These are phyloP conservation scores for Xenoacremonium recifei DNA, from an alignment of 2,329 filamentous ascomycete species.

Conservation along the genomic window DNA sequence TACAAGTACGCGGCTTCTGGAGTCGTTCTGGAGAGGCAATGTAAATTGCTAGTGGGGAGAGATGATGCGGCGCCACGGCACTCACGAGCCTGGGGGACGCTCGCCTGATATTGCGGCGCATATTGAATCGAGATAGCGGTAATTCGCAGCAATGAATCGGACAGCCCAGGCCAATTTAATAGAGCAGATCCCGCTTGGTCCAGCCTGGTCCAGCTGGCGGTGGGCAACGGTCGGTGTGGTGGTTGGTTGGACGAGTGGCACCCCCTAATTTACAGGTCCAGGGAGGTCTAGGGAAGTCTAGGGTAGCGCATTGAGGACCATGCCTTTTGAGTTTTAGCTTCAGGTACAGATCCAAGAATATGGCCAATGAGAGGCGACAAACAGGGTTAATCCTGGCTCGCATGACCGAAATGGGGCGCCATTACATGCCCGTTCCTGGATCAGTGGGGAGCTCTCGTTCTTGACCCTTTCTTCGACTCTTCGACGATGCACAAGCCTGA, in stretches of 20 bases:
- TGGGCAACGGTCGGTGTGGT: not conserved
- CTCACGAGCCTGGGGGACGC: not conserved
- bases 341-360: not conserved
- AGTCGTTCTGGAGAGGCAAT: too few relatives aligned
- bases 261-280: not conserved
- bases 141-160: not conserved
- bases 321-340: not conserved
- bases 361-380: not conserved
- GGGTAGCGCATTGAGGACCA: too few relatives aligned
- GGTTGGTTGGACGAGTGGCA: not conserved
- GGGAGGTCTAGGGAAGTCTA: not conserved
- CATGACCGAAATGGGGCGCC: not conserved
- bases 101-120: not conserved
- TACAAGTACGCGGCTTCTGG: too few relatives aligned
- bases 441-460: not conserved
- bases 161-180: not conserved
- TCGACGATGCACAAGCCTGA: too few relatives aligned
- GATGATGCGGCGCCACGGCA: not conserved
- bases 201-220: not conserved
- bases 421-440: not conserved
- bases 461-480: not conserved
- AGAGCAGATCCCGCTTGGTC: not conserved
- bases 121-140: not conserved
- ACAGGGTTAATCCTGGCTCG: not conserved
- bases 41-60: not conserved